Evolutionary conservation across 1,284 basidiomycete genomes (phyloP).

Genomic region (Xanthoconium separans): DNA sequence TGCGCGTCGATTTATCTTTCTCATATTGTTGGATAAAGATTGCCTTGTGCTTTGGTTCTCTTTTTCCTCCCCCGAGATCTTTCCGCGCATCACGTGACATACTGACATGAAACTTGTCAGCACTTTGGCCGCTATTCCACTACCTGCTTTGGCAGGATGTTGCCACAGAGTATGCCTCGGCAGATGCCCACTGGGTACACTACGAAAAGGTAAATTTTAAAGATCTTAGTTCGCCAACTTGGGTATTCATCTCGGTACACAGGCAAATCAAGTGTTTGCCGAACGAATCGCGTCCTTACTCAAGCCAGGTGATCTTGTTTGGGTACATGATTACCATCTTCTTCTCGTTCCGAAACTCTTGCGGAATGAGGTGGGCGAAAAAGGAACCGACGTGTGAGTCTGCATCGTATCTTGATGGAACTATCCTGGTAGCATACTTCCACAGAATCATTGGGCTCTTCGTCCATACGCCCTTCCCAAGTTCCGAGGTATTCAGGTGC

Average conservation of each 20-base stretch:
- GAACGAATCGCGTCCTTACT: slow-evolving; percentile 75
- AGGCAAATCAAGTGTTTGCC: slow-evolving; percentile 88
- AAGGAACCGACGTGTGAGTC: slow-evolving; percentile 25
- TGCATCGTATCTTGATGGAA: slow-evolving; percentile 6
- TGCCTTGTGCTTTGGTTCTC: not conserved
- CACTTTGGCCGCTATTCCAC: slow-evolving; percentile 98
- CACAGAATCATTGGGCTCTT: slow-evolving; percentile 89
- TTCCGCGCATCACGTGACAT: not conserved
- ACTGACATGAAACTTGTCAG: slow-evolving; percentile 37
- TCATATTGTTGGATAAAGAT: not conserved
- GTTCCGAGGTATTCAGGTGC: slow-evolving; percentile 94
- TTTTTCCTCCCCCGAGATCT: not conserved
- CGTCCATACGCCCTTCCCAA: slow-evolving; percentile 97
- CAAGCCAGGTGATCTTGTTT: slow-evolving; percentile 86
- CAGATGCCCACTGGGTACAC: slow-evolving; percentile 74
- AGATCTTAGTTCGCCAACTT: not conserved
- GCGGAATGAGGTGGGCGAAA: slow-evolving; percentile 47
- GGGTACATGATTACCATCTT: slow-evolving; percentile 93
- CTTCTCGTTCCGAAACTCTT: slow-evolving; percentile 88
- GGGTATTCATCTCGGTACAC: slow-evolving; percentile 26
- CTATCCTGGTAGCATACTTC: not conserved
- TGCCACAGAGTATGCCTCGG: slow-evolving; percentile 73
- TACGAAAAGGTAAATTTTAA: slow-evolving; percentile 25
- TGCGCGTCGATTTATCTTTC: not conserved
- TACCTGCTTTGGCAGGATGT: slow-evolving; percentile 98